Conservation (phyloP, 352 stramenopile species). For the Phytophthora quininea region DNA sequence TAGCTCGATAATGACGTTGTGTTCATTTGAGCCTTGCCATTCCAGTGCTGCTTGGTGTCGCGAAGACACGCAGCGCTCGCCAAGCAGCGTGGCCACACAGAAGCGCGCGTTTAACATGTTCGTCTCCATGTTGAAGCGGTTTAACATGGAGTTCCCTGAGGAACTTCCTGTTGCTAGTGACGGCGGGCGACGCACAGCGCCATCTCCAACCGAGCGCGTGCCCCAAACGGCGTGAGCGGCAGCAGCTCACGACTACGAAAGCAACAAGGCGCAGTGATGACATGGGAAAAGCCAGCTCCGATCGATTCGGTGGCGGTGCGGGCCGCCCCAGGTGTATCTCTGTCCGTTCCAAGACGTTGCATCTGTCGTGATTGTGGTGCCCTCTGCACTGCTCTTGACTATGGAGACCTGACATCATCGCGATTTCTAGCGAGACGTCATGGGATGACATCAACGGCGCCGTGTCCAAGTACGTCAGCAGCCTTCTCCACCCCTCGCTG, state of each 20-base stretch:
- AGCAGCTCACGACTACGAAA: no score
- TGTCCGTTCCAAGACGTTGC: background rate
- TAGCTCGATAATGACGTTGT: no score
- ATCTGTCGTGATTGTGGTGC: background rate
- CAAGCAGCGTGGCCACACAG: background rate
- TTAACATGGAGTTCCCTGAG: background rate
- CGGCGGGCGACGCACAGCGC: no score
- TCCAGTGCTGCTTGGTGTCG: background rate
- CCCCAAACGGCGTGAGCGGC: no score
- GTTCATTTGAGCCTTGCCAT: no score
- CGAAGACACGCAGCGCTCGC: background rate
- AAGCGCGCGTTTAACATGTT: background rate
- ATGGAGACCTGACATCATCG: slow-evolving; percentile 35
- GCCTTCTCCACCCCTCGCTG: background rate
- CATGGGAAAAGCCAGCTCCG: no score
- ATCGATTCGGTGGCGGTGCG: background rate
- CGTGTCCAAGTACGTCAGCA: slow-evolving; percentile 44
- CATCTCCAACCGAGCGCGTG: no score
- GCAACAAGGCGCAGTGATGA: no score
- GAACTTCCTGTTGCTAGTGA: background rate
- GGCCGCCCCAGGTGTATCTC: background rate
- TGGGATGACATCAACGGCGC: slow-evolving; percentile 42
- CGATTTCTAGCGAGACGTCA: slow-evolving; percentile 25
- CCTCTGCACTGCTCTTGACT: background rate
- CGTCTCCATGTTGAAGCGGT: no score